Conservation (phyloP, 1,284 basidiomycete genomes). For the Neotropicomus parvogracilis region DNA sequence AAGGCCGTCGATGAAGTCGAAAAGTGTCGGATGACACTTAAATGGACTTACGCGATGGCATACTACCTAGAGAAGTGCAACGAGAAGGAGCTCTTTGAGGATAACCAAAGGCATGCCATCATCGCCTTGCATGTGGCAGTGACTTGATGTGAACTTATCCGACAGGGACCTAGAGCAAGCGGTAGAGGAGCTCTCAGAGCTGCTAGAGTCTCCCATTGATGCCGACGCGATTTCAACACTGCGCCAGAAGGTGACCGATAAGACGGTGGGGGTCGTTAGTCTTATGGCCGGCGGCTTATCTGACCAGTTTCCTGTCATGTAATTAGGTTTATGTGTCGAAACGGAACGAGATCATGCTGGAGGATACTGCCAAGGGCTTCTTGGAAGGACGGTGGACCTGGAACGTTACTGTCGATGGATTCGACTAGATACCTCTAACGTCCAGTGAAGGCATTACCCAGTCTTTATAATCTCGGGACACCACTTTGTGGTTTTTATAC, state of each 20-base stretch:
- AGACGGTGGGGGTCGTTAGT: constrained; percentile 59
- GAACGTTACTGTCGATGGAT: constrained; percentile 67
- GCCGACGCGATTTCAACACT: constrained; percentile 77
- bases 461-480: constrained; percentile 11
- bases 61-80: constrained; percentile 90
- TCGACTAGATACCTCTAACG: constrained; percentile 36
- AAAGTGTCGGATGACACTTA: constrained; percentile 91
- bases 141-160: constrained; percentile 2
- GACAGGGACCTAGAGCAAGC: constrained; percentile 87
- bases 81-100: constrained; percentile 94
- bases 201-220: constrained; percentile 89
- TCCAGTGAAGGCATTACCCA: background rate
- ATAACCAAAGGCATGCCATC: constrained; percentile 78
- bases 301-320: constrained; percentile 4
- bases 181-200: constrained; percentile 91
- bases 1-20: constrained; percentile 92
- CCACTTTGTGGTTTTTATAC: constrained; percentile 1
- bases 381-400: constrained; percentile 81
- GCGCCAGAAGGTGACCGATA: constrained; percentile 91
- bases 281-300: background rate
- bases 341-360: constrained; percentile 90
- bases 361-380: constrained; percentile 92
- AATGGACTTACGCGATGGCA: constrained; percentile 99
- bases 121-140: background rate
- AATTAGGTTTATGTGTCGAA: constrained; percentile 90